Evolutionary conservation across 768 basidiomycete species (phyloP).

Genomic region (Dendrothele bispora): DNA sequence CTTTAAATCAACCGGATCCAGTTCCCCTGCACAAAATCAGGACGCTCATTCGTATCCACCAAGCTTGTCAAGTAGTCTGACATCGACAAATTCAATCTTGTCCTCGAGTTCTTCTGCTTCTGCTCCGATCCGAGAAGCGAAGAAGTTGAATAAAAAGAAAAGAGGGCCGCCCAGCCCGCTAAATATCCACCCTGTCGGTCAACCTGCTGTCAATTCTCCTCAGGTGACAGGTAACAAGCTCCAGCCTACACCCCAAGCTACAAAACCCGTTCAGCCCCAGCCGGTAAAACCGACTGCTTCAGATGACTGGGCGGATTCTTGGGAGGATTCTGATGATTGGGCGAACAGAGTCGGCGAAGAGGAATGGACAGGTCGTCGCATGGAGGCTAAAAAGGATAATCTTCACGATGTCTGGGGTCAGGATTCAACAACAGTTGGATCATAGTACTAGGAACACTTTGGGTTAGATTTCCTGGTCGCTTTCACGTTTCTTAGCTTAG

Average conservation of each 20-base stretch:
- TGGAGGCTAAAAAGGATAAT: conserved; percentile 36
- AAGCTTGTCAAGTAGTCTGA: conserved; percentile 42
- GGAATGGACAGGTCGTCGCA: conserved; percentile 43
- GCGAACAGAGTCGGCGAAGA: conserved; percentile 46
- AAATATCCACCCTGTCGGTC: conserved; percentile 26
- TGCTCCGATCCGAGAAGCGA: conserved; percentile 30
- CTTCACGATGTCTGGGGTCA: conserved; percentile 25
- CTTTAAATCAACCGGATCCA: conserved; percentile 38
- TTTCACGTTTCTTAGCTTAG: too few species aligned
- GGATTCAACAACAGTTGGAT: conserved; percentile 10
- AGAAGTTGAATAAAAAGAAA: conserved; percentile 37
- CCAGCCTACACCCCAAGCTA: neutral
- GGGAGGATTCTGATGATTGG: conserved; percentile 56
- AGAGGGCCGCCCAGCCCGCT: conserved; percentile 41
- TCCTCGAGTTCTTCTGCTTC: conserved; percentile 29
- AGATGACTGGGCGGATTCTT: conserved; percentile 50
- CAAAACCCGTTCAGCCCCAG: conserved; percentile 9
- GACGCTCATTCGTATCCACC: conserved; percentile 65
- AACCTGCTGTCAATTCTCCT: conserved; percentile 36
- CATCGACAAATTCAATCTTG: conserved; percentile 36
- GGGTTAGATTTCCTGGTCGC: too few species aligned
- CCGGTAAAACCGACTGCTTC: neutral
- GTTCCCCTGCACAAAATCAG: conserved; percentile 26
- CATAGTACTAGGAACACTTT: too few species aligned
- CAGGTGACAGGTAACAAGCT: neutral